Evolutionary conservation across 2,329 filamentous ascomycete species (phyloP).

Genomic region (Colletotrichum paranaense): DNA sequence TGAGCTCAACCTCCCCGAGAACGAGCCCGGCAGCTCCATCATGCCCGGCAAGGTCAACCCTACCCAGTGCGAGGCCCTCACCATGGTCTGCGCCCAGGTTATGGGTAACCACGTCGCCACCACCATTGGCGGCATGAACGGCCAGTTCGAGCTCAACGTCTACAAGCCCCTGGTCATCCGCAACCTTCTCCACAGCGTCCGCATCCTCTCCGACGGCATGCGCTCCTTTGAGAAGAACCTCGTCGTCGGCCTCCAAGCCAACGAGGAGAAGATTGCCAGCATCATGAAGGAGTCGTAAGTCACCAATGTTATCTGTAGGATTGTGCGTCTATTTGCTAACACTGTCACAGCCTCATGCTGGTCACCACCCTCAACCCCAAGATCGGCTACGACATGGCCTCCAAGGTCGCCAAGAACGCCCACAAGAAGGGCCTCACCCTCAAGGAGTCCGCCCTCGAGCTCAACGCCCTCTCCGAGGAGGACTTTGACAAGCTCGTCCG

Average conservation of each 20-base stretch:
- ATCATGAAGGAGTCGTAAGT: constrained; percentile 94
- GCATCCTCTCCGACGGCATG: constrained; percentile 93
- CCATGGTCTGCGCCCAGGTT: constrained; percentile 97
- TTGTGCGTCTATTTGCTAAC: constrained; percentile 36
- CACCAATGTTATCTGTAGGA: constrained; percentile 23
- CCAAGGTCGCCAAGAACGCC: constrained; percentile 97
- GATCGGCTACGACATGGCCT: constrained; percentile 97
- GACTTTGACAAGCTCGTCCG: constrained; percentile 92
- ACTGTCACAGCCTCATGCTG: constrained; percentile 83
- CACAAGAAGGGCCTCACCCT: constrained; percentile 98
- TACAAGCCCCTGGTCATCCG: constrained; percentile 98
- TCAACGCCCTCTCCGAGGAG: constrained; percentile 86
- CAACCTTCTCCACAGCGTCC: constrained; percentile 92
- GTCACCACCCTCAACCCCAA: constrained; percentile 98
- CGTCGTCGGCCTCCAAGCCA: constrained; percentile 87
- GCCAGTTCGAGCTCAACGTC: constrained; percentile 98
- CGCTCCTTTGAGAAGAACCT: constrained; percentile 94
- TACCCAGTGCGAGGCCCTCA: constrained; percentile 96
- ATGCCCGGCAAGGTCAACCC: constrained; percentile 99
- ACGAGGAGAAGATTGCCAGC: constrained; percentile 89
- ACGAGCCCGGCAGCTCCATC: constrained; percentile 97
- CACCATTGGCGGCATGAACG: constrained; percentile 95
- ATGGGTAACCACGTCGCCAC: constrained; percentile 97
- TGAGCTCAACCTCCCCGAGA: constrained; percentile 93
- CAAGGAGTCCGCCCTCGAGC: constrained; percentile 93